These are phyloP conservation scores for Pyrenochaeta sp. DNA, from an alignment of 2,329 filamentous ascomycete species.

Conservation along the genomic window DNA sequence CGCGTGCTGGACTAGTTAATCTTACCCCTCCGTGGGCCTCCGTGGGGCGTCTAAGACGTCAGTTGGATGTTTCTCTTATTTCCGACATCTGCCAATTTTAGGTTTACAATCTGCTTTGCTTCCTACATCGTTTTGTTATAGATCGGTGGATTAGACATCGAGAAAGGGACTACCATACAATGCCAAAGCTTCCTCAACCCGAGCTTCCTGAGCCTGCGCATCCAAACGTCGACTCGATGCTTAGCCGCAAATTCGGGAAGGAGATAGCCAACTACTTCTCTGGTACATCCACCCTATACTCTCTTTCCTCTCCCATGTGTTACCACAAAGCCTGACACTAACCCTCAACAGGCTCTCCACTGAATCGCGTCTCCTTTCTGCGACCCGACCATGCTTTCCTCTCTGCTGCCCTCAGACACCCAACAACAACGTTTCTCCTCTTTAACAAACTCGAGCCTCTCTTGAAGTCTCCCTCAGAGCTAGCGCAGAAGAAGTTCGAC, in stretches of 20 bases:
- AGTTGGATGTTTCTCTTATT: conserved; percentile 6
- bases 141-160: neutral
- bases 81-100: neutral
- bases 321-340: neutral
- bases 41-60: conserved; percentile 1
- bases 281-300: conserved; percentile 38
- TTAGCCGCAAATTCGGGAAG: conserved; percentile 78
- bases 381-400: conserved; percentile 76
- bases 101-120: neutral
- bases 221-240: conserved; percentile 70
- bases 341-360: conserved; percentile 65
- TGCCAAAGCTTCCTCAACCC: conserved; percentile 50
- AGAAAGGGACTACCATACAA: conserved; percentile 19
- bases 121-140: neutral
- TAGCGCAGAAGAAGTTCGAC: conserved; percentile 73
- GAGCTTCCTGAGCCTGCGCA: conserved; percentile 67
- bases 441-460: conserved; percentile 83
- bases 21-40: conserved; percentile 19
- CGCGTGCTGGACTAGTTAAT: conserved; percentile 14
- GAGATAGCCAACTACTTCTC: conserved; percentile 87
- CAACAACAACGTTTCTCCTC: conserved; percentile 75
- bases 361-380: conserved; percentile 83
- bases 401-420: conserved; percentile 70
- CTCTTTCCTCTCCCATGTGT: neutral
- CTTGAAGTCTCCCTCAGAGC: conserved; percentile 64